Evolutionary conservation across 1,284 basidiomycete species (phyloP).

Genomic region (Rhodotorula sp.): DNA sequence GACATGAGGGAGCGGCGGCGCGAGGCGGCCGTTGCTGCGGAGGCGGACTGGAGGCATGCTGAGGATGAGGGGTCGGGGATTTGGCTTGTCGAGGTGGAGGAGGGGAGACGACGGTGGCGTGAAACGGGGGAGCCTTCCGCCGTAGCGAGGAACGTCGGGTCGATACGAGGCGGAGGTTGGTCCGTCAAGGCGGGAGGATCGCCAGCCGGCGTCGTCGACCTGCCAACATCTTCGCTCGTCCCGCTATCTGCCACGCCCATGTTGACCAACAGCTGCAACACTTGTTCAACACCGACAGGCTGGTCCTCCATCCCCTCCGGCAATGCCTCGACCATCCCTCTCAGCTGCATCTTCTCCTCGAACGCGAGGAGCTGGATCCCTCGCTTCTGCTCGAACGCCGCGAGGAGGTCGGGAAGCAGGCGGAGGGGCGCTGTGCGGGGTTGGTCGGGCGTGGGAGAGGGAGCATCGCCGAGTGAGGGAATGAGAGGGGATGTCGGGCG

Average conservation of each 20-base stretch:
- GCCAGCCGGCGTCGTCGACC: background rate
- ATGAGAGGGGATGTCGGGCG: conserved; percentile 17
- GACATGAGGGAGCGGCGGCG: conserved; percentile 21
- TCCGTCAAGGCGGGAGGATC: background rate
- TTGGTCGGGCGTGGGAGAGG: background rate
- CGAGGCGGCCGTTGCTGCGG: background rate
- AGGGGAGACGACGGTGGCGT: conserved; percentile 4
- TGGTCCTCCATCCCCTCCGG: conserved; percentile 8
- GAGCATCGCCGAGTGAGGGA: background rate
- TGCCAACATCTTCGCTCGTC: too few species aligned
- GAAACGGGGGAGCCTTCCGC: conserved; percentile 16
- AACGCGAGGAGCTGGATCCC: conserved; percentile 23
- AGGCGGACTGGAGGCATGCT: background rate
- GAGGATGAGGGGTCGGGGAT: background rate
- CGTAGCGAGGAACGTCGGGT: background rate
- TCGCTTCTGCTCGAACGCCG: conserved; percentile 24
- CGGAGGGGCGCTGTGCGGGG: conserved; percentile 22
- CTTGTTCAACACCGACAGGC: conserved; percentile 29
- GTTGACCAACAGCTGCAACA: conserved; percentile 14
- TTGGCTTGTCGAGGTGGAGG: background rate
- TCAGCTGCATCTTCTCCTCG: conserved; percentile 14
- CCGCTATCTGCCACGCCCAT: conserved; percentile 13
- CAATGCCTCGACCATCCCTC: background rate
- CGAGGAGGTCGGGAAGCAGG: conserved; percentile 24
- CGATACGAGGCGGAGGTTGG: background rate